Evolutionary conservation across 495 filamentous ascomycete genomes (phyloP), one percentile per base, ranked within the genome.

Genomic region (Tuber brumale): DNA sequence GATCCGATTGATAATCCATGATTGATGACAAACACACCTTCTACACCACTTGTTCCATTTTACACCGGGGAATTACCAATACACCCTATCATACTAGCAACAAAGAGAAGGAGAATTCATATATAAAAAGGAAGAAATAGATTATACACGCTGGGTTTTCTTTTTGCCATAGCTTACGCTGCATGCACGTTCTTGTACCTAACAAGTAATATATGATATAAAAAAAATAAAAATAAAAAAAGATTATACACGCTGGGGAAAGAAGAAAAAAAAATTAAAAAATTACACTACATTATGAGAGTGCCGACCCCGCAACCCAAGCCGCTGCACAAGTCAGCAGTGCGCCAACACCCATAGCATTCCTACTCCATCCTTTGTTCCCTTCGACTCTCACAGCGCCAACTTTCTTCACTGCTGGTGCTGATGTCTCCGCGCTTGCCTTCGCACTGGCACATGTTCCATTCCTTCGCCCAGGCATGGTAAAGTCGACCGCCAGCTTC

Each of bases 401-500:
- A 27, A 79, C 72, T 27, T 77, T 81, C 61, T 74, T 79, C 73
- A 44, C 66, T n/a, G 73, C 75, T 3, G 70, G 83, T 75, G 48
- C 82, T 75, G 21, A 76, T 69, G 51, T 82, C 78, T 70, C 81
- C 76, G 43, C 78, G 74, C 66, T 82, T 75, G 3, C 57, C 39
- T 66, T 70, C 23, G 31, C 80, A 21, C 46, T 77, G 16, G 70
- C 48, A 23, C 76, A 78, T 7, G n/a, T 72, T 23, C 72, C 71
- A 43, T 74, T 76, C 70, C 69, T 43, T 43, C 70, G 70, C 14
- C 70, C 69, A 37, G 80, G 78, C 73, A 73, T 76, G 1, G 76
- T 81, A 12, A 81, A 80, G 27, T 83, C 79, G 6, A 76, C 79
- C 27, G 79, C 82, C 48, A 83, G 66, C 81, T 85, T 85, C 72